A percentile compares a stretch with the other conserved stretches of the same genome.
Conservation (phyloP, 106 monocot genomes). For the Xerophyta viscosa region DNA sequence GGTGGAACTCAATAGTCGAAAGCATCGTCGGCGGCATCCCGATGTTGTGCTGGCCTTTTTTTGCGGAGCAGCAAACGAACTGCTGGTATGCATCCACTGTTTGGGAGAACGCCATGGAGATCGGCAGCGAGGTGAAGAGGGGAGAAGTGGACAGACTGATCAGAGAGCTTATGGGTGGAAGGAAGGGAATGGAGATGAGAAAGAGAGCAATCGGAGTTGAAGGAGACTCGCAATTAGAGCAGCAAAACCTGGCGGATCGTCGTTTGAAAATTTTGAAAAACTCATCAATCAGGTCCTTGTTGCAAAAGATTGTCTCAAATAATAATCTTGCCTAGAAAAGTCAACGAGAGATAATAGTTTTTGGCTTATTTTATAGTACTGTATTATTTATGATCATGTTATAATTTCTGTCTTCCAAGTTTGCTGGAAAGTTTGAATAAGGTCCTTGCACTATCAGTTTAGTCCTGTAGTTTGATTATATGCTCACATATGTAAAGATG, state of each 20-base stretch:
- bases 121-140: conserved; percentile 11
- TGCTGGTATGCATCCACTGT: conserved; percentile 7
- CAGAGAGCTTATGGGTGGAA: conserved; percentile 12
- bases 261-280: conserved; percentile 4
- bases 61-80: conserved; percentile 28
- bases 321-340: no score
- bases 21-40: conserved; percentile 55
- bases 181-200: conserved; percentile 12
- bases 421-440: no score
- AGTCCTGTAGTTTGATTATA: no score
- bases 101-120: conserved; percentile 27
- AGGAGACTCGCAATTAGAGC: not conserved
- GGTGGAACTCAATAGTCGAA: conserved; percentile 80
- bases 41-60: conserved; percentile 66
- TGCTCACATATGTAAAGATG: no score
- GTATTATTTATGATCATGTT: no score
- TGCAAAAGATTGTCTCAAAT: not conserved
- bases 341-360: no score
- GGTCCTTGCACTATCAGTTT: no score
- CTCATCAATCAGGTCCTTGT: conserved; percentile 5
- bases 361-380: no score
- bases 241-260: not conserved
- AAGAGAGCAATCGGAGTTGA: conserved; percentile 7
- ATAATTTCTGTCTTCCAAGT: no score
- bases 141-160: conserved; percentile 6